Evolutionary conservation across 139 green algal species (phyloP).

Genomic region (Mychonastes homosphaera): DNA sequence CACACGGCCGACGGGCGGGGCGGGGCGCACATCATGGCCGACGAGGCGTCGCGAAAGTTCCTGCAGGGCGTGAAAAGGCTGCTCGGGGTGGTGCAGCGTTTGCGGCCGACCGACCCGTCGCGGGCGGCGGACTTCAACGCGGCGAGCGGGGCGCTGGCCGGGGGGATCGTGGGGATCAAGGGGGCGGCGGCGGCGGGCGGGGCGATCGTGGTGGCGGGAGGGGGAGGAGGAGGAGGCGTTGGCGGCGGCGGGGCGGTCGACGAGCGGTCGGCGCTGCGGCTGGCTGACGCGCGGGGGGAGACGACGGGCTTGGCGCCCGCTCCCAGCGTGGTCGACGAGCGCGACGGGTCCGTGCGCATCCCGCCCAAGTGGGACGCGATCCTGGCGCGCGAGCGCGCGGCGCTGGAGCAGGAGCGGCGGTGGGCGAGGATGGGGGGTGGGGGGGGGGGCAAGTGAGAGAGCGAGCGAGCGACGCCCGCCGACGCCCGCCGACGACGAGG

Average conservation of each 20-base stretch:
- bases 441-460: no score
- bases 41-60: constrained; percentile 94
- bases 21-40: constrained; percentile 98
- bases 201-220: constrained; percentile 7
- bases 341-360: constrained; percentile 43
- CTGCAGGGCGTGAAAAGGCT: constrained; percentile 75
- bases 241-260: not conserved
- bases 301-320: no score
- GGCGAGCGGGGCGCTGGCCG: no score
- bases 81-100: constrained; percentile 72
- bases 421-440: no score
- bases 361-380: constrained; percentile 24
- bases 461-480: no score
- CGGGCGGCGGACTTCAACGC: constrained; percentile 66
- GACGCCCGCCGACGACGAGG: no score
- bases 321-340: no score
- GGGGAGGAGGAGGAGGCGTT: constrained; percentile 10
- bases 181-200: constrained; percentile 4
- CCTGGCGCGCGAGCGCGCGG: constrained; percentile 3
- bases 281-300: constrained; percentile 12
- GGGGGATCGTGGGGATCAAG: constrained; percentile 2
- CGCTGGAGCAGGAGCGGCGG: no score
- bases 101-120: constrained; percentile 74
- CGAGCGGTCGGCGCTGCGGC: constrained; percentile 3
- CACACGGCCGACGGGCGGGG: constrained; percentile 51